Percentiles rank a stretch among this genome's conserved stretches.
Evolutionary conservation across 345 rosid species (phyloP).

Genomic region (Citrus medica): DNA sequence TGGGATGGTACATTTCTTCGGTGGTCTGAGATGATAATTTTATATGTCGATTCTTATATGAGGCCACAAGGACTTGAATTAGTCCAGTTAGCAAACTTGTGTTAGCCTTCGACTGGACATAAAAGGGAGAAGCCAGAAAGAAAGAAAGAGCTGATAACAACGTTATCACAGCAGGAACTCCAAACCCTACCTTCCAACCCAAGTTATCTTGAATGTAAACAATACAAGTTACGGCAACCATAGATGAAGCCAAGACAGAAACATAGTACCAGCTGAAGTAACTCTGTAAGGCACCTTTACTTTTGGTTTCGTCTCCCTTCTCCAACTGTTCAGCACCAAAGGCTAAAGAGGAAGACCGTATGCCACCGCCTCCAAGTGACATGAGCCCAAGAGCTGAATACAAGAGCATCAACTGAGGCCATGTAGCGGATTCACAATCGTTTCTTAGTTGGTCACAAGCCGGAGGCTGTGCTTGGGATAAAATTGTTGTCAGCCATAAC

Average conservation of each 20-base stretch:
- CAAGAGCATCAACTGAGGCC: slow-evolving; percentile 27
- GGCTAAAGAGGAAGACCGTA: slow-evolving; percentile 51
- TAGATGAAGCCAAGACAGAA: slow-evolving; percentile 19
- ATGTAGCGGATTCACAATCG: slow-evolving; percentile 24
- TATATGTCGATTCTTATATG: slow-evolving; percentile 28
- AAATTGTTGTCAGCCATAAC: slow-evolving; percentile 34
- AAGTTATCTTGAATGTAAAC: slow-evolving; percentile 47
- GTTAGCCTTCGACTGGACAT: slow-evolving; percentile 29
- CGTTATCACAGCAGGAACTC: slow-evolving; percentile 40
- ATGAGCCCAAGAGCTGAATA: slow-evolving; percentile 40
- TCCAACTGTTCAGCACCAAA: slow-evolving; percentile 62
- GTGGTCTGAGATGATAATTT: slow-evolving; percentile 17
- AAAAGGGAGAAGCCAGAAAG: slow-evolving; percentile 40
- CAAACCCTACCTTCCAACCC: slow-evolving; percentile 66
- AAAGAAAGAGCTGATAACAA: slow-evolving; percentile 36
- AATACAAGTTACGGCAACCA: slow-evolving; percentile 35
- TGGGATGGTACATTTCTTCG: slow-evolving; percentile 4
- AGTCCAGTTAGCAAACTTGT: slow-evolving; percentile 35
- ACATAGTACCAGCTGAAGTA: slow-evolving; percentile 53
- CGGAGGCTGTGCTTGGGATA: slow-evolving; percentile 29
- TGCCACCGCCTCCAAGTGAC: slow-evolving; percentile 58
- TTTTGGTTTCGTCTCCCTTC: neutral
- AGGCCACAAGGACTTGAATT: slow-evolving; percentile 43
- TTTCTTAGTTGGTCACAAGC: slow-evolving; percentile 22
- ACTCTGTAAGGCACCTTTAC: slow-evolving; percentile 27